phyloP scores from a whole-genome alignment of 208 protist species.

The Jaenimonas drosophilae region DNA sequence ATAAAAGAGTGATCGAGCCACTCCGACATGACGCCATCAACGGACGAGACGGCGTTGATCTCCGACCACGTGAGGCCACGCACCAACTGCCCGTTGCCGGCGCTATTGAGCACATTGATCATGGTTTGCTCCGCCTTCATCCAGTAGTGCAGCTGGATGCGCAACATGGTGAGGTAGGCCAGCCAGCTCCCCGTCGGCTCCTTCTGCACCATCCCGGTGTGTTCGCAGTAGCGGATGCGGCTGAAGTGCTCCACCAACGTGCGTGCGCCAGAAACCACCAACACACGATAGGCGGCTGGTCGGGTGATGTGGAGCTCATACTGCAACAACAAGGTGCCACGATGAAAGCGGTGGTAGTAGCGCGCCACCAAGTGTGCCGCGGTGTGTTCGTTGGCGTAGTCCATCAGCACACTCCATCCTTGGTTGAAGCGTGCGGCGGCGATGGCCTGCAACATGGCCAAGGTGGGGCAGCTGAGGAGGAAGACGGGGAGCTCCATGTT shows the following conservation, averaged over 20 bases:
- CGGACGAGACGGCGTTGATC: slow-evolving; percentile 25
- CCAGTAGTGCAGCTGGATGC: slow-evolving; percentile 49
- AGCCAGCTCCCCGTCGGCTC: slow-evolving; percentile 29
- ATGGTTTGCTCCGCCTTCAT: slow-evolving; percentile 57
- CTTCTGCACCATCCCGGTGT: background rate
- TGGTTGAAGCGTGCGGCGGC: slow-evolving; percentile 69
- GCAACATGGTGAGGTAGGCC: slow-evolving; percentile 40
- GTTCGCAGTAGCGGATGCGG: slow-evolving; percentile 12
- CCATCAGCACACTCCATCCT: slow-evolving; percentile 77
- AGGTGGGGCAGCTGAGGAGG: slow-evolving; percentile 7
- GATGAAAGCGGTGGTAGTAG: slow-evolving; percentile 44
- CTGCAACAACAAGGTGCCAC: slow-evolving; percentile 52
- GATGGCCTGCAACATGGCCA: slow-evolving; percentile 28
- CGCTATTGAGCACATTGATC: slow-evolving; percentile 31
- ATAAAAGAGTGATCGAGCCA: slow-evolving; percentile 54
- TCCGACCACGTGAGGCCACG: slow-evolving; percentile 10
- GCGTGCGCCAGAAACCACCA: slow-evolving; percentile 60
- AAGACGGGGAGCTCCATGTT: slow-evolving; percentile 28
- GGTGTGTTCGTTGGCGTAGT: slow-evolving; percentile 28
- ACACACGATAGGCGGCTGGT: slow-evolving; percentile 50
- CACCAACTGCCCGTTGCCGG: slow-evolving; percentile 7
- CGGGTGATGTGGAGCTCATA: slow-evolving; percentile 72
- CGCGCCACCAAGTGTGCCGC: slow-evolving; percentile 51
- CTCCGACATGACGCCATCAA: slow-evolving; percentile 31
- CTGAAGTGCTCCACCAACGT: slow-evolving; percentile 64